These are phyloP conservation scores for Thraustotheca clavata DNA, from an alignment of 352 stramenopile genomes.

Conservation along the genomic window DNA sequence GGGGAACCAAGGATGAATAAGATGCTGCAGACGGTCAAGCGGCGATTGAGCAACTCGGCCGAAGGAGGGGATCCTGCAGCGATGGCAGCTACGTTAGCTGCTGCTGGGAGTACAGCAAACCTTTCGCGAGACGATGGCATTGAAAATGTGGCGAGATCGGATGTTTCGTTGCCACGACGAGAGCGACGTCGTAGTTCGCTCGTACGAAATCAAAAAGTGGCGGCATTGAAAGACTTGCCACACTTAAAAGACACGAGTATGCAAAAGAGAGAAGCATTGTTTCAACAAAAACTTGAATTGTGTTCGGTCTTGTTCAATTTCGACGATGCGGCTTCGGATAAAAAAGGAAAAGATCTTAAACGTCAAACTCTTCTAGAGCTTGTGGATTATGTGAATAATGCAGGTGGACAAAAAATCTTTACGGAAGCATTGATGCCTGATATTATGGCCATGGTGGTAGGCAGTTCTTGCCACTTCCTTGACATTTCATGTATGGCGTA, in stretches of 20 bases:
- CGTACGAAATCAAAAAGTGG: conserved; percentile 80
- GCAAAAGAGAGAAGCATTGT: conserved; percentile 84
- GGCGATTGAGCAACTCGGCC: conserved; percentile 80
- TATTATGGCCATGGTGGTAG: conserved; percentile 88
- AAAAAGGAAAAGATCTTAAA: conserved; percentile 95
- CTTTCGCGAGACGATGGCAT: conserved; percentile 22
- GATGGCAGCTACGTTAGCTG: not conserved
- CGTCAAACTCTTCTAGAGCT: conserved; percentile 98
- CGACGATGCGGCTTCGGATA: conserved; percentile 92
- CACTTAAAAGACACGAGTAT: conserved; percentile 80
- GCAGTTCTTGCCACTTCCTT: conserved; percentile 16
- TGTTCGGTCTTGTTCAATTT: conserved; percentile 97
- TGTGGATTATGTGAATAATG: conserved; percentile 98
- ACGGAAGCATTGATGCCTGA: conserved; percentile 95
- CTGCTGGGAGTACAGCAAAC: not conserved
- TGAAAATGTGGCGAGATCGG: conserved; percentile 63
- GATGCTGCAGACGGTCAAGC: conserved; percentile 85
- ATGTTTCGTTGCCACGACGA: conserved; percentile 74
- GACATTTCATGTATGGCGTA: conserved; percentile 5
- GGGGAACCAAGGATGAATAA: conserved; percentile 62
- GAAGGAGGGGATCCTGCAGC: conserved; percentile 25
- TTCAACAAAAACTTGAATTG: conserved; percentile 94
- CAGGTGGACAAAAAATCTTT: conserved; percentile 94
- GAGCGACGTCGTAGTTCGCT: conserved; percentile 75
- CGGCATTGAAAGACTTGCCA: conserved; percentile 75